A percentile compares a stretch with the other conserved stretches of the same genome.
These are phyloP conservation scores for Paramecium sexaurelia DNA, from an alignment of 73 alveolate species.

Conservation along the genomic window DNA sequence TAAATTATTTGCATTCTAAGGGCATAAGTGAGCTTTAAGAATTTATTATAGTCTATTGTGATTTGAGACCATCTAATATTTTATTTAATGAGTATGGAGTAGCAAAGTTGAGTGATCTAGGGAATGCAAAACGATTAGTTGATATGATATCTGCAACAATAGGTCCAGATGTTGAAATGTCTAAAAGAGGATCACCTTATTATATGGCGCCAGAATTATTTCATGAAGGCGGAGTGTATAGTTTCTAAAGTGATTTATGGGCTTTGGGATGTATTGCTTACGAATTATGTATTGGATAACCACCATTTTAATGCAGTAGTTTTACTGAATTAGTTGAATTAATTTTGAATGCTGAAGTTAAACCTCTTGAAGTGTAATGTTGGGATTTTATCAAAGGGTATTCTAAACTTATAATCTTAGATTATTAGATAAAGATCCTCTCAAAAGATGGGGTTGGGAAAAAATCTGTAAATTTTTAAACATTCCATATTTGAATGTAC, in stretches of 20 bases:
- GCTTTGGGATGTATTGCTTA: constrained; percentile 55
- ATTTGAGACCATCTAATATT: constrained; percentile 97
- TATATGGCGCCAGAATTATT: constrained; percentile 67
- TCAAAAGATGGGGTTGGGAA: constrained; percentile 94
- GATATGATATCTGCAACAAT: constrained; percentile 78
- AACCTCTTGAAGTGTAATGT: constrained; percentile 67
- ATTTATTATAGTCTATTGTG: constrained; percentile 82
- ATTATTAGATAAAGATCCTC: constrained; percentile 88
- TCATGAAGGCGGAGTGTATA: constrained; percentile 64
- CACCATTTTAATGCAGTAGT: constrained; percentile 73
- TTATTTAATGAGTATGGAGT: constrained; percentile 95
- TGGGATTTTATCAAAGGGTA: constrained; percentile 85
- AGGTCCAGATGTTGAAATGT: constrained; percentile 62
- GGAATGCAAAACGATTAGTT: constrained; percentile 82
- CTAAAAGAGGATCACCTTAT: constrained; percentile 65
- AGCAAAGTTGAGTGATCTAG: constrained; percentile 96
- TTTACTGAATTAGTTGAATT: constrained; percentile 85
- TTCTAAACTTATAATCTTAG: constrained; percentile 20
- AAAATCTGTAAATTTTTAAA: constrained; percentile 76
- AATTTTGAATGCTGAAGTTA: constrained; percentile 81
- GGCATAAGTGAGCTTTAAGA: constrained; percentile 76
- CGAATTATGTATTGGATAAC: constrained; percentile 45
- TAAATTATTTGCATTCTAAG: constrained; percentile 87
- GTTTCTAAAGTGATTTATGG: constrained; percentile 49
- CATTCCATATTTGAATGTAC: constrained; percentile 67